A percentile compares a stretch with the other conserved stretches of the same genome.
phyloP scores from a whole-genome alignment of 768 basidiomycete species.

The Amanita phalloides region DNA sequence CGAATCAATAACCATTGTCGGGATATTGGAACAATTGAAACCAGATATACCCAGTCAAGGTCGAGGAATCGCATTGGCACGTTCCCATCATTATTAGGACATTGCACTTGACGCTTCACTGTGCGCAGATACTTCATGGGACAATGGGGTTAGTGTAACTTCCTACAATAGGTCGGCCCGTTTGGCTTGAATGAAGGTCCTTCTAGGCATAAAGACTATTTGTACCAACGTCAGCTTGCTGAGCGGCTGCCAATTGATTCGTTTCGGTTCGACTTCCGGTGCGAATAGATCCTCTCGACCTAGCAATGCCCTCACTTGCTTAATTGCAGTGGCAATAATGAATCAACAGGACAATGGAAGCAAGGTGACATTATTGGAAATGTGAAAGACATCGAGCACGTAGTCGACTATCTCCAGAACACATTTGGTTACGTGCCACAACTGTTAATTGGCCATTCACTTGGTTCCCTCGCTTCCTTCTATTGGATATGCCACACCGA shows the following conservation, averaged over 20 bases:
- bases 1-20: constrained; percentile 26
- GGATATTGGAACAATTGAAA: constrained; percentile 51
- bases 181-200: neutral
- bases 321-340: constrained; percentile 56
- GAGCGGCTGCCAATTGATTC: constrained; percentile 60
- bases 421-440: constrained; percentile 59
- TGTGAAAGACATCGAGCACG: constrained; percentile 52
- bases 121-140: constrained; percentile 63
- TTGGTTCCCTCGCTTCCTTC: constrained; percentile 58
- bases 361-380: constrained; percentile 52
- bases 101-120: neutral
- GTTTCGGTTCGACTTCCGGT: constrained; percentile 85
- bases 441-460: constrained; percentile 69
- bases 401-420: constrained; percentile 49
- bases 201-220: constrained; percentile 73
- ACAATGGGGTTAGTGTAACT: constrained; percentile 53
- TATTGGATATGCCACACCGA: constrained; percentile 59
- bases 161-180: constrained; percentile 7
- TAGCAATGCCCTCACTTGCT: neutral
- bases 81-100: constrained; percentile 13
- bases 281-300: constrained; percentile 12
- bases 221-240: constrained; percentile 70
- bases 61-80: constrained; percentile 54
- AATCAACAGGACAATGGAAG: constrained; percentile 58
- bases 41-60: constrained; percentile 40